Conservation (phyloP, 257 asterid species). For the Cordia subcordata region DNA sequence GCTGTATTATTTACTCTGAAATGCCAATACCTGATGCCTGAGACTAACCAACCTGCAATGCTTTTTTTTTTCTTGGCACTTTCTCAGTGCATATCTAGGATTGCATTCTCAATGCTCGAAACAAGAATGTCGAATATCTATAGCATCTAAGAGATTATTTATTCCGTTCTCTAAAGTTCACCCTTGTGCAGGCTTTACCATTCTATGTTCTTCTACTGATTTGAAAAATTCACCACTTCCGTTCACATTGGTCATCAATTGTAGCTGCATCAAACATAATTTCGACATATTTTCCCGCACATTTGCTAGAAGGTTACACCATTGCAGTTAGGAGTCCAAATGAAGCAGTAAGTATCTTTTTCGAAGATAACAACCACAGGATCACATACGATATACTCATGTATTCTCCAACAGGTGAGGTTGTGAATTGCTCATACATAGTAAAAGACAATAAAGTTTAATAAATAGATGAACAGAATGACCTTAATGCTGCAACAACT, state of each 20-base stretch:
- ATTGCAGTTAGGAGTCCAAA: too few species aligned
- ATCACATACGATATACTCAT: too few species aligned
- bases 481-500: too few species aligned
- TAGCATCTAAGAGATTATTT: conserved; percentile 67
- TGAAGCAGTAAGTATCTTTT: too few species aligned
- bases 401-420: too few species aligned
- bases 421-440: too few species aligned
- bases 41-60: conserved; percentile 37
- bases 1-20: conserved; percentile 71
- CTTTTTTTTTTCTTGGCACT: conserved; percentile 78
- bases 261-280: neutral
- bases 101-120: conserved; percentile 28
- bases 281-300: conserved; percentile 15
- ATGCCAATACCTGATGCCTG: conserved; percentile 43
- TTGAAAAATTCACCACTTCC: conserved; percentile 59
- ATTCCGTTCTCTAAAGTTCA: conserved; percentile 54
- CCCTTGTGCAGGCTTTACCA: conserved; percentile 29
- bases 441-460: too few species aligned
- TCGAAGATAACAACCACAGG: too few species aligned
- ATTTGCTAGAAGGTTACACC: too few species aligned
- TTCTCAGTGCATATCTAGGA: conserved; percentile 3
- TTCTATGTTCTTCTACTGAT: conserved; percentile 20
- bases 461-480: too few species aligned
- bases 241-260: conserved; percentile 28
- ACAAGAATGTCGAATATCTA: conserved; percentile 42